Evolutionary conservation across 768 basidiomycete species (phyloP), one percentile per base, ranked within the genome.

Genomic region (Cystofilobasidium capitatum): DNA sequence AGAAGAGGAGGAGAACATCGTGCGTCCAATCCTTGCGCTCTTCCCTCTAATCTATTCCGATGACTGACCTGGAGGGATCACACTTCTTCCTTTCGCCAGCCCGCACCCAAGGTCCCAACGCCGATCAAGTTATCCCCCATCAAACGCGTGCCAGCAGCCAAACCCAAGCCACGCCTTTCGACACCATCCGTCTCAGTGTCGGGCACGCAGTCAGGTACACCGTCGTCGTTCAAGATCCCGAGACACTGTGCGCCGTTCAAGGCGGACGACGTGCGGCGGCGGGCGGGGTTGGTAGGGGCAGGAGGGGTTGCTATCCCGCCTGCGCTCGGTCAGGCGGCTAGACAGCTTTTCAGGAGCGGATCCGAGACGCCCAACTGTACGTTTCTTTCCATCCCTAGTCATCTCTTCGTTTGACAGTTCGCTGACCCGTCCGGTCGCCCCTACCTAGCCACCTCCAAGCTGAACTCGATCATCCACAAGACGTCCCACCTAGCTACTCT

Each of bases 151-250:
- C 17, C 51, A 26, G 29, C 51, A 26, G 51, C 51, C 26, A 31
- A 29, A 31, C 31, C 26, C 22, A 17, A 24, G 5, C 45, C 33
- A 13, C 51, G 51, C 2, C 51, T 31, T 33, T 16, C 17, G 14
- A 55, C 51, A 16, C 51, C 51, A 26, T 31, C 22, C 4, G 51
- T 26, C 31, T 31, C 49, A 6, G 29, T n/a, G 24, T 16, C 44
- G 24, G 44, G 51, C 31, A 16, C 8, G 7, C n/a, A n/a, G n/a
- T n/a, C n/a, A n/a, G 51, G 29, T 1, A 16, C 2, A 10, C 2
- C 51, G 26, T 31, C 51, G 10, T 55, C 51, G 51, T 55, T 12
- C 51, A 55, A 55, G 51, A 55, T 55, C 51, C 51, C 51, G 26
- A 26, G 51, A 4, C 51, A 55, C 29, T 2, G 29, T 13, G 12